These are phyloP conservation scores for Yamadazyma trypodendri DNA, from an alignment of 1,139 yeast species.

Conservation along the genomic window DNA sequence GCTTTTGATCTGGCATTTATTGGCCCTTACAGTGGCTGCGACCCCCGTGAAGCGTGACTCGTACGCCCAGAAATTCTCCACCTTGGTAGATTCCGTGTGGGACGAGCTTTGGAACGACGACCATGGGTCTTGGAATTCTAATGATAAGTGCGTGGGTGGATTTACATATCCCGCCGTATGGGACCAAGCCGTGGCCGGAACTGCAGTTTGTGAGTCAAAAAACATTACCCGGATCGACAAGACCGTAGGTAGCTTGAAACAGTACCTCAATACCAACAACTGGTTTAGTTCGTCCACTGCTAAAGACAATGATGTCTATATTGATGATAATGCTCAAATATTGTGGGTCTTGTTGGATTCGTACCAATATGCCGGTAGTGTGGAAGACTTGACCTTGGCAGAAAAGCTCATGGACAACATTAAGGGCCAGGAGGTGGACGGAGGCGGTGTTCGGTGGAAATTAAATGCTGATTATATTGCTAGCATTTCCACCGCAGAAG, in stretches of 20 bases:
- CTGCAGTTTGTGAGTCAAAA: constrained; percentile 16
- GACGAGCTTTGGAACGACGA: constrained; percentile 17
- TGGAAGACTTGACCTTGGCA: constrained; percentile 18
- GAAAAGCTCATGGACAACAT: constrained; percentile 13
- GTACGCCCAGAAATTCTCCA: not conserved
- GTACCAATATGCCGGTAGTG: constrained; percentile 17
- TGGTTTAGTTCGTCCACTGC: constrained; percentile 32
- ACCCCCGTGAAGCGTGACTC: no score
- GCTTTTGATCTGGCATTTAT: no score
- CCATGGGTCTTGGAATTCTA: constrained; percentile 12
- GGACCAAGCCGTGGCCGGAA: constrained; percentile 27
- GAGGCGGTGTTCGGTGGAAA: constrained; percentile 35
- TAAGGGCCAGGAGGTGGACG: constrained; percentile 19
- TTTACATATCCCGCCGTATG: constrained; percentile 21
- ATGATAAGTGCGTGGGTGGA: constrained; percentile 13
- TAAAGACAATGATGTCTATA: constrained; percentile 27
- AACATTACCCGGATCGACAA: constrained; percentile 13
- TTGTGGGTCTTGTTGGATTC: constrained; percentile 32
- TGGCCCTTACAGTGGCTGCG: no score
- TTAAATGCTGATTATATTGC: constrained; percentile 26
- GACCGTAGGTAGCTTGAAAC: constrained; percentile 13
- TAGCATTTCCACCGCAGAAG: constrained; percentile 34
- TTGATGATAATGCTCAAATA: constrained; percentile 36
- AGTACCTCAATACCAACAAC: constrained; percentile 12
- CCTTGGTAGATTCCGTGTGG: constrained; percentile 11